Base-by-base conservation (phyloP, 2,329 filamentous ascomycete species). In the Fusarium globosum region DNA sequence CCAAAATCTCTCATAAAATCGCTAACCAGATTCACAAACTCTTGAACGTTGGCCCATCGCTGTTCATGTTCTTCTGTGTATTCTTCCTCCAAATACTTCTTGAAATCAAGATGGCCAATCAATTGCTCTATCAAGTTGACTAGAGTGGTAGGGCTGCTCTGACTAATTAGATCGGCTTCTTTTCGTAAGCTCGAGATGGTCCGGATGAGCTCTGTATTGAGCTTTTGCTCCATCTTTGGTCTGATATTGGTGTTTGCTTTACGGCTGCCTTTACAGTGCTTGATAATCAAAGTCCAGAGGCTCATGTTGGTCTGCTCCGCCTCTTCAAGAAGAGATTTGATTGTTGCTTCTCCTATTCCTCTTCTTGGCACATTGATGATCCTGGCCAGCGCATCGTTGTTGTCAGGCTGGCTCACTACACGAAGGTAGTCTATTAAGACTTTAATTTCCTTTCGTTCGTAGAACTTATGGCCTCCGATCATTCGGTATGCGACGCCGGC, bases 391-490 rank as follows among this genome's bases (percentile, higher is more conserved):
- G 94, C 94, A 79, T 98, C 95, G 76, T 95, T 97, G 79, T 97
- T 95, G 51, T 93, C 88, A 3, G 95, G 94, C 71, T 97, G 93
- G 77, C 94, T 90, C 38, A 98, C 90, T 7, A 97, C 92, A 38
- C 95, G 90, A 20, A 98, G 86, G 80, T 99, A 98, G 80, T 98
- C 95, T 8, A 98, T 83, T 2, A 98, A 81, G 12, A 94, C 87
- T 81, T 96, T 97, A 79, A 98, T 92, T 80, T 99, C 96, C 7
- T 90, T 88, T 58, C 96, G 91, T 75, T 99, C 96, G 78, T 97
- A 98, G 80, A 99, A 99, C 66, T 94, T 93, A 71, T 91, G 90
- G 4, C 96, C 96, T 42, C 90, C 96, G 58, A 98, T 92, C 95
- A 98, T 98, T 56, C 91, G 91, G 82, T 98, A 99, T 1, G 95